phyloP scores from a whole-genome alignment of 176 grass and related monocot species.

The Phoenix dactylifera region DNA sequence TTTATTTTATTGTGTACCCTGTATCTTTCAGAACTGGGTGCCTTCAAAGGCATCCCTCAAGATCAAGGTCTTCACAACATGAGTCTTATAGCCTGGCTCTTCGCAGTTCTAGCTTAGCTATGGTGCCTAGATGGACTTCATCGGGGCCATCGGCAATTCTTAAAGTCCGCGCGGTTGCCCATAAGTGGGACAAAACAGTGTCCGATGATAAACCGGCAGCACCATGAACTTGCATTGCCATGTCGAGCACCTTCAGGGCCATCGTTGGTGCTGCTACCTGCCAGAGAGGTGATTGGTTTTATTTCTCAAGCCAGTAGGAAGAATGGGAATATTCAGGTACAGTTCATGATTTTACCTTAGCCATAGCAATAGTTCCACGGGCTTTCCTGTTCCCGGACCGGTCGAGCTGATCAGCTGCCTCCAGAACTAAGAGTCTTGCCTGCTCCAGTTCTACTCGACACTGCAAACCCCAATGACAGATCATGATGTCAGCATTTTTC shows the following conservation, averaged over 20 bases:
- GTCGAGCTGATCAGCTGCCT: slow-evolving; percentile 88
- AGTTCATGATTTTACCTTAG: slow-evolving; percentile 45
- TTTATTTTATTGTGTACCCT: no score
- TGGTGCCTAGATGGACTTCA: slow-evolving; percentile 84
- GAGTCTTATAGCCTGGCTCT: slow-evolving; percentile 40
- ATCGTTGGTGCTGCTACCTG: slow-evolving; percentile 95
- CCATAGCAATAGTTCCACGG: slow-evolving; percentile 81
- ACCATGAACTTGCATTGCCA: slow-evolving; percentile 92
- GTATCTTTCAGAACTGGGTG: no score
- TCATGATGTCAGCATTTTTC: no score
- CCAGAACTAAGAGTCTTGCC: slow-evolving; percentile 80
- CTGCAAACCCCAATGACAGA: slow-evolving; percentile 25
- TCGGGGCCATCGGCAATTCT: slow-evolving; percentile 86
- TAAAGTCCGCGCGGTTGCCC: slow-evolving; percentile 73
- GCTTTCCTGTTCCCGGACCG: slow-evolving; percentile 65
- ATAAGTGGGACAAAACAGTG: slow-evolving; percentile 60
- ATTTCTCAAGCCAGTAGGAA: background rate
- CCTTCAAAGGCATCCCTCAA: no score
- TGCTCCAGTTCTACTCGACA: slow-evolving; percentile 85
- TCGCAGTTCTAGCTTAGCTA: slow-evolving; percentile 72
- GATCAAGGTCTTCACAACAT: no score
- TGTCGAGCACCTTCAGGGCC: slow-evolving; percentile 89
- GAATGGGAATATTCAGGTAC: background rate
- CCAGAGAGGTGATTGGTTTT: background rate
- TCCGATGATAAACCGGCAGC: slow-evolving; percentile 75